Percentiles rank a stretch among this genome's conserved stretches.
Evolutionary conservation across 257 asterid genomes (phyloP).

Genomic region (Mitragyna speciosa): DNA sequence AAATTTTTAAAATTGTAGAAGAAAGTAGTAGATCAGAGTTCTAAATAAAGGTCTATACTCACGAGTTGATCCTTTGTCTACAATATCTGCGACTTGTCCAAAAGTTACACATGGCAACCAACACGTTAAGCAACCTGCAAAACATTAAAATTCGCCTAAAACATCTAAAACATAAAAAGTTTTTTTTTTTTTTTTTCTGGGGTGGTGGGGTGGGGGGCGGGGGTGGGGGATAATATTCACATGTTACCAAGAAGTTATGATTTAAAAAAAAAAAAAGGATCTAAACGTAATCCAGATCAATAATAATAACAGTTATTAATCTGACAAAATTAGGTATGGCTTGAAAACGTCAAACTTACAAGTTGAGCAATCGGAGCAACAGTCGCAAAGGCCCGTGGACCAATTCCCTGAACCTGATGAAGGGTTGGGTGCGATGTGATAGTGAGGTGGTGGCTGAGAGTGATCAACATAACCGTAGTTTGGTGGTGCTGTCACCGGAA

Average conservation of each 20-base stretch:
- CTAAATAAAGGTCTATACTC: not conserved
- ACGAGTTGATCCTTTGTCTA: conserved; percentile 32
- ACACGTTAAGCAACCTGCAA: conserved; percentile 34
- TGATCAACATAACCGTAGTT: not conserved
- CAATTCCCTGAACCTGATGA: conserved; percentile 32
- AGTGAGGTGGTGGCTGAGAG: not conserved
- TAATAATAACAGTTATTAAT: too few relatives aligned
- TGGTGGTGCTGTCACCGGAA: conserved; percentile 14
- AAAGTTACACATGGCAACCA: conserved; percentile 37
- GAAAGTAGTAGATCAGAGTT: too few relatives aligned
- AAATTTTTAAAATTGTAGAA: too few relatives aligned
- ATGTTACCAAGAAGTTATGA: not conserved
- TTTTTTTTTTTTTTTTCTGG: too few relatives aligned
- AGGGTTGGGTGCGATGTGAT: conserved; percentile 6
- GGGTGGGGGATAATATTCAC: not conserved
- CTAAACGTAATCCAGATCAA: too few relatives aligned
- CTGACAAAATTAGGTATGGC: not conserved
- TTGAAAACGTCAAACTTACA: conserved; percentile 25
- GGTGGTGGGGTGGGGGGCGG: too few relatives aligned
- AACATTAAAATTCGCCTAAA: not conserved
- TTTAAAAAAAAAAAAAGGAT: too few relatives aligned
- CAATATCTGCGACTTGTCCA: conserved; percentile 35
- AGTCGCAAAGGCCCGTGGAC: conserved; percentile 49
- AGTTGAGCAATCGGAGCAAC: conserved; percentile 35
- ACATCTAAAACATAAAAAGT: not conserved